phyloP scores from a whole-genome alignment of 768 basidiomycete genomes.

The Cystobasidiopsis lactophilus region DNA sequence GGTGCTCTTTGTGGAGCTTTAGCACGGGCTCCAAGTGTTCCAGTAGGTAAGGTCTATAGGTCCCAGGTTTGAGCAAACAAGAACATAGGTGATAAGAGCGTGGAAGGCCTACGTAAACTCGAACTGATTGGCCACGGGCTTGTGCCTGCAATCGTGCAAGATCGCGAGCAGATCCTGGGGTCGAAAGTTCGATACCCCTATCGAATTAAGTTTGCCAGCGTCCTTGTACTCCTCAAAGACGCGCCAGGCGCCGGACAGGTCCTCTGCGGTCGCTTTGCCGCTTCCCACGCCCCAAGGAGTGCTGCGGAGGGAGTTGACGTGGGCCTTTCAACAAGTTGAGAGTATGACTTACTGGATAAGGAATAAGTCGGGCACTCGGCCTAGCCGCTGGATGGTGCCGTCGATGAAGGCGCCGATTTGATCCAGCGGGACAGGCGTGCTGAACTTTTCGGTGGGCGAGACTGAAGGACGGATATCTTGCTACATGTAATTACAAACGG shows the following conservation, averaged over 20 bases:
- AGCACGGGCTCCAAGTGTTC: constrained; percentile 21
- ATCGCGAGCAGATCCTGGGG: constrained; percentile 21
- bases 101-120: too few relatives aligned
- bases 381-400: constrained; percentile 17
- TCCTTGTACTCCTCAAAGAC: constrained; percentile 19
- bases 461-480: too few relatives aligned
- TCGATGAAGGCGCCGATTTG: constrained; percentile 16
- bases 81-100: too few relatives aligned
- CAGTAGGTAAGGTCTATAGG: constrained; percentile 23
- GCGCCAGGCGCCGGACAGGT: constrained; percentile 16
- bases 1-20: constrained; percentile 19
- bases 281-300: constrained; percentile 4
- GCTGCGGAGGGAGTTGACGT: constrained; percentile 23
- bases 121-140: constrained; percentile 23
- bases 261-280: constrained; percentile 3
- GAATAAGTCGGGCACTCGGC: too few relatives aligned
- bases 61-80: too few relatives aligned
- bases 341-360: too few relatives aligned
- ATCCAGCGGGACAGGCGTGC: too few relatives aligned
- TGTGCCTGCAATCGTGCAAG: constrained; percentile 19
- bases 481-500: too few relatives aligned
- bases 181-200: constrained; percentile 24
- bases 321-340: too few relatives aligned
- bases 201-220: constrained; percentile 19
- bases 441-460: too few relatives aligned